Percentiles rank a stretch among this genome's conserved stretches.
These are phyloP conservation scores for Epichloe baconii DNA, from an alignment of 2,329 filamentous ascomycete species.

Conservation along the genomic window DNA sequence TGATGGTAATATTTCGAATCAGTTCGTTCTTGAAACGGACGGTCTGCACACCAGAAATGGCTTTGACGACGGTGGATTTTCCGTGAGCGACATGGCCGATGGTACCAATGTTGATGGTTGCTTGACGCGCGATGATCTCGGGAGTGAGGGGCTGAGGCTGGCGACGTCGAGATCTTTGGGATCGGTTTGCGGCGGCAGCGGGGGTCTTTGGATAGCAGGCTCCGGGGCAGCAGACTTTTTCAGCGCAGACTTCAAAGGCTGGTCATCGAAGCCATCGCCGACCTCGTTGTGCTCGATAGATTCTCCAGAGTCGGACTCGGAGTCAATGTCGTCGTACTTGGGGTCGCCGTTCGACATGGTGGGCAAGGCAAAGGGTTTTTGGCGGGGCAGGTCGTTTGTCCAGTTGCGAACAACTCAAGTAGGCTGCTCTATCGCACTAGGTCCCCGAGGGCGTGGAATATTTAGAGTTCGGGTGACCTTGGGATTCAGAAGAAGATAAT, in stretches of 20 bases:
- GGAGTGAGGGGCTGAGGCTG: slow-evolving; percentile 69
- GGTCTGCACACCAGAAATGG: slow-evolving; percentile 96
- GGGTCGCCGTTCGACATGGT: slow-evolving; percentile 45
- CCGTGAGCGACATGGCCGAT: slow-evolving; percentile 98
- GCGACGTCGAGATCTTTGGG: slow-evolving; percentile 77
- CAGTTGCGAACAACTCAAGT: not conserved
- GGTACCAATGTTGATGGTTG: slow-evolving; percentile 97
- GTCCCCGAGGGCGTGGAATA: not conserved
- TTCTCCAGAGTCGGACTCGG: slow-evolving; percentile 55
- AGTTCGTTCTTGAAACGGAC: slow-evolving; percentile 99
- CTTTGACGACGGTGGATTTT: slow-evolving; percentile 97
- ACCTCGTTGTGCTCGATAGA: slow-evolving; percentile 47
- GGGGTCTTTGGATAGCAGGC: slow-evolving; percentile 39
- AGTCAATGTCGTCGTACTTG: slow-evolving; percentile 62
- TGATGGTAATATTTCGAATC: slow-evolving; percentile 99
- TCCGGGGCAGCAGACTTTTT: slow-evolving; percentile 55
- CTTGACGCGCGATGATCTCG: slow-evolving; percentile 95
- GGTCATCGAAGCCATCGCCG: slow-evolving; percentile 45
- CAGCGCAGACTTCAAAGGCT: slow-evolving; percentile 70
- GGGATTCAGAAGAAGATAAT: not conserved
- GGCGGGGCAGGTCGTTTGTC: slow-evolving; percentile 16
- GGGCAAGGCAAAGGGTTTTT: slow-evolving; percentile 3
- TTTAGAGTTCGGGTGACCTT: not conserved
- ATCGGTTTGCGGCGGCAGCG: slow-evolving; percentile 77
- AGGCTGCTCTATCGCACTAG: not conserved